Evolutionary conservation across 345 rosid species (phyloP).

Genomic region (Trapa bicornis): DNA sequence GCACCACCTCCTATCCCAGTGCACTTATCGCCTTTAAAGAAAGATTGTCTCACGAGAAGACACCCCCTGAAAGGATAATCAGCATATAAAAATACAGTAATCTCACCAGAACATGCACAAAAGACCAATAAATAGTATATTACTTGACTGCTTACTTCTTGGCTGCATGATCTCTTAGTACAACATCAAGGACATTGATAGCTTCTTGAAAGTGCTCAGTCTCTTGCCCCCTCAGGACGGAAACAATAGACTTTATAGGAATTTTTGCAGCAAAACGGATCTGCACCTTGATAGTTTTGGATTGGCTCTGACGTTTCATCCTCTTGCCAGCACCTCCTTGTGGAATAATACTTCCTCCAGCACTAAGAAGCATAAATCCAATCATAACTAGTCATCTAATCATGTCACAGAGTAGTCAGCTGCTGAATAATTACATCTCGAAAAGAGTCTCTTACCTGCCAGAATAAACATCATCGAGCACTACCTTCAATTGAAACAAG

Average conservation of each 20-base stretch:
- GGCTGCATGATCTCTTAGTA: slow-evolving; percentile 71
- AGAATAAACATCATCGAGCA: slow-evolving; percentile 56
- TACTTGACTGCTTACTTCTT: slow-evolving; percentile 39
- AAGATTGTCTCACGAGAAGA: slow-evolving; percentile 81
- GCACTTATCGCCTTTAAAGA: slow-evolving; percentile 70
- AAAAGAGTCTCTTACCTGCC: slow-evolving; percentile 26
- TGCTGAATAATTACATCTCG: background rate
- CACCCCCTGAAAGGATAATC: slow-evolving; percentile 50
- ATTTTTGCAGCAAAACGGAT: slow-evolving; percentile 66
- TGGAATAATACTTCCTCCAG: slow-evolving; percentile 31
- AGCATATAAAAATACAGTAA: background rate
- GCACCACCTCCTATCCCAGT: slow-evolving; percentile 70
- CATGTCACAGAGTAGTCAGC: background rate
- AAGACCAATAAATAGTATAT: background rate
- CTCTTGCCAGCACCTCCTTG: slow-evolving; percentile 45
- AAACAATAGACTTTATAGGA: slow-evolving; percentile 68
- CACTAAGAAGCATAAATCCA: slow-evolving; percentile 12
- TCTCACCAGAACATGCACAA: background rate
- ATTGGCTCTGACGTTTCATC: slow-evolving; percentile 33
- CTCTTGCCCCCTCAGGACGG: slow-evolving; percentile 63
- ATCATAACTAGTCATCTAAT: background rate
- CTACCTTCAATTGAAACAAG: slow-evolving; percentile 53
- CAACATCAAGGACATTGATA: slow-evolving; percentile 60
- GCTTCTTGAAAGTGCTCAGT: slow-evolving; percentile 69
- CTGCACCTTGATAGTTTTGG: slow-evolving; percentile 52